Evolutionary conservation across 331 rosid genomes (phyloP), one percentile per base, ranked within the genome.

Genomic region (Saraca asoca): DNA sequence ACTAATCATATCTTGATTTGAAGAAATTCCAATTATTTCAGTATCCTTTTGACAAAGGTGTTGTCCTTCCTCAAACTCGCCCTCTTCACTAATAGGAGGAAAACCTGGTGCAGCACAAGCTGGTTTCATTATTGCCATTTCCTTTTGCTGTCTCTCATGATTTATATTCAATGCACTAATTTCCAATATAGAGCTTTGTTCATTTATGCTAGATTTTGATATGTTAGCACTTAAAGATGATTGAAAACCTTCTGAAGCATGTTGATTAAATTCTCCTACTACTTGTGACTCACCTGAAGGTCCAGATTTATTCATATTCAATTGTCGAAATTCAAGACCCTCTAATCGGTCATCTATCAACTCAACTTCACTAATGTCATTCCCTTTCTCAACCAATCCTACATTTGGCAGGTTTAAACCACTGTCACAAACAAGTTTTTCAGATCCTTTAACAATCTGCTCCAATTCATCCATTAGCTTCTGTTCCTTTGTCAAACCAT

Each of bases 381-480:
- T 45, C 35, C 37, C 63, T 50, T 75, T 68, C 69, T 64, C 71
- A 20, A 51, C 58, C 8, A 43, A 60, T 58, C 70, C 71, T 12
- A 18, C 18, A 39, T 49, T 43, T 7, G 14, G 19, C 53, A 66
- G 68, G 34, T 46, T 59, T 51, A 42, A 20, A 58, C 54, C 74
- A 50, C 34, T 54, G 58, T 68, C 87, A 65, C 53, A 56, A 42
- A 74, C 50, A 66, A 12, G 71, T 12, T 62, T 75, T 54, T 73
- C 81, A 60, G 73, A 53, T 58, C 84, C 91, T 62, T 77, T 64
- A 71, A 78, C 51, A 16, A 65, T 73, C 53, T 64, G 48, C 73
- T 80, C 81, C 12, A 76, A 79, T 64, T 81, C 89, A 15, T 82
- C 80, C 51, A 75, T 73, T 57, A 51, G 65, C 66, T 33, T 72